Conservation (phyloP, 768 basidiomycete genomes). For the Lactarius tabidus region DNA sequence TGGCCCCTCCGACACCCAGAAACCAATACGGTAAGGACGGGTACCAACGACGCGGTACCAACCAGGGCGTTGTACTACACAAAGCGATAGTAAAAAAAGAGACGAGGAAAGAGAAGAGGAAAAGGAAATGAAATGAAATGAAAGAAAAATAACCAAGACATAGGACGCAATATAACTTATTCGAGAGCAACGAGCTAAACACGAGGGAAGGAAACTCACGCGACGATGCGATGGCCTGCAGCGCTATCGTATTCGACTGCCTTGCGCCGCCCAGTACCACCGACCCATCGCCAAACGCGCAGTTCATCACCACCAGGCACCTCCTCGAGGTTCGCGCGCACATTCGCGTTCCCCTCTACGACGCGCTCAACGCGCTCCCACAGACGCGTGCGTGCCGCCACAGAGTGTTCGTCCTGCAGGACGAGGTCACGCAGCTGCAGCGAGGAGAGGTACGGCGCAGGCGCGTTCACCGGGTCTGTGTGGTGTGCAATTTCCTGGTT, state of each 20-base stretch:
- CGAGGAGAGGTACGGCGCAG: constrained; percentile 76
- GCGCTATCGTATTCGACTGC: constrained; percentile 22
- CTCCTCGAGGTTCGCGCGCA: constrained; percentile 80
- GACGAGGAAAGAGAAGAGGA: neutral
- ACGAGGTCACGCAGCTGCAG: constrained; percentile 85
- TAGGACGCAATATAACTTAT: constrained; percentile 21
- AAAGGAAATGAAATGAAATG: neutral
- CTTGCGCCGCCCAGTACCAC: constrained; percentile 34
- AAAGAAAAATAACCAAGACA: constrained; percentile 12
- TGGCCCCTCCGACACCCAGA: neutral
- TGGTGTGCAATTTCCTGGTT: constrained; percentile 82
- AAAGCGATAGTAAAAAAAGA: neutral
- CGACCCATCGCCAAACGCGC: constrained; percentile 91
- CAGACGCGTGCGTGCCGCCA: constrained; percentile 55
- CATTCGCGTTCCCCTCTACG: constrained; percentile 89
- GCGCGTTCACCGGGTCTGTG: constrained; percentile 70
- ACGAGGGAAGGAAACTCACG: constrained; percentile 2
- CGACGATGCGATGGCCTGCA: constrained; percentile 27
- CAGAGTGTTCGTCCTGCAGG: constrained; percentile 75
- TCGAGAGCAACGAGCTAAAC: neutral
- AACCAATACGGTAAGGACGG: neutral
- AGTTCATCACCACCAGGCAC: constrained; percentile 81
- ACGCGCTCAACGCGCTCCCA: constrained; percentile 83
- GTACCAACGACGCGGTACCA: neutral
- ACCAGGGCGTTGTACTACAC: constrained; percentile 15